A percentile compares a stretch with the other conserved stretches of the same genome.
Evolutionary conservation across 2,329 filamentous ascomycete species (phyloP).

Genomic region (Penicillium glabrum): DNA sequence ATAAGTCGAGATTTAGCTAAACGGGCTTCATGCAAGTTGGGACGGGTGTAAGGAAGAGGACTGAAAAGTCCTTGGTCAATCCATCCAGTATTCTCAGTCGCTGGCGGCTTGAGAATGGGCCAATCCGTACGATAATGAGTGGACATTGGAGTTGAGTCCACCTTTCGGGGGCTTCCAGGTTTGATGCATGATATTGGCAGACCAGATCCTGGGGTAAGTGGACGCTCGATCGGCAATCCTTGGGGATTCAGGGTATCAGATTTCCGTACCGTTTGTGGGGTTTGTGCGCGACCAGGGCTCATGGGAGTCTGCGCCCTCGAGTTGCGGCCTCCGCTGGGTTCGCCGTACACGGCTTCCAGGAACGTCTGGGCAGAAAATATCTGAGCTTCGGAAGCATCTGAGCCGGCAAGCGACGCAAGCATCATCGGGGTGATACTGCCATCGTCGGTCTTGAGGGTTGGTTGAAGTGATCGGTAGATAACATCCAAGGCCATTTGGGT

Average conservation of each 20-base stretch:
- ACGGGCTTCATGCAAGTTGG: constrained; percentile 23
- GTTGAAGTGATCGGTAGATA: constrained; percentile 77
- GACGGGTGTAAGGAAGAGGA: constrained; percentile 28
- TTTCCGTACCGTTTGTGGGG: constrained; percentile 45
- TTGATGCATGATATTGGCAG: constrained; percentile 7
- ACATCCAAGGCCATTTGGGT: constrained; percentile 90
- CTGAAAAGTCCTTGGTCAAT: constrained; percentile 13
- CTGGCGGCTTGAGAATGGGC: constrained; percentile 1
- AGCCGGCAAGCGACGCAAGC: constrained; percentile 71
- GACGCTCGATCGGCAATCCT: constrained; percentile 18
- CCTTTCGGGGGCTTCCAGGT: constrained; percentile 13
- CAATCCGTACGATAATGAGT: constrained; percentile 8
- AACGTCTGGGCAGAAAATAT: constrained; percentile 73
- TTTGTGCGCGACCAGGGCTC: constrained; percentile 50
- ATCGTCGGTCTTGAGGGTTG: constrained; percentile 65
- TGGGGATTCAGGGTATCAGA: constrained; percentile 30
- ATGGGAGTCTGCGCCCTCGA: constrained; percentile 70
- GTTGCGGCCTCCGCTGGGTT: constrained; percentile 57
- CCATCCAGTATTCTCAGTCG: constrained; percentile 13
- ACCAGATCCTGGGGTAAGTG: constrained; percentile 16
- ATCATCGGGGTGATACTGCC: constrained; percentile 56
- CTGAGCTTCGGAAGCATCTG: constrained; percentile 78
- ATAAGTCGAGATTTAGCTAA: constrained; percentile 40
- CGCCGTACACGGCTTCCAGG: constrained; percentile 75
- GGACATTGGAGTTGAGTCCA: background rate